Evolutionary conservation across 2,329 filamentous ascomycete genomes (phyloP), one percentile per base, ranked within the genome.

Genomic region (Diaporthe capsici): DNA sequence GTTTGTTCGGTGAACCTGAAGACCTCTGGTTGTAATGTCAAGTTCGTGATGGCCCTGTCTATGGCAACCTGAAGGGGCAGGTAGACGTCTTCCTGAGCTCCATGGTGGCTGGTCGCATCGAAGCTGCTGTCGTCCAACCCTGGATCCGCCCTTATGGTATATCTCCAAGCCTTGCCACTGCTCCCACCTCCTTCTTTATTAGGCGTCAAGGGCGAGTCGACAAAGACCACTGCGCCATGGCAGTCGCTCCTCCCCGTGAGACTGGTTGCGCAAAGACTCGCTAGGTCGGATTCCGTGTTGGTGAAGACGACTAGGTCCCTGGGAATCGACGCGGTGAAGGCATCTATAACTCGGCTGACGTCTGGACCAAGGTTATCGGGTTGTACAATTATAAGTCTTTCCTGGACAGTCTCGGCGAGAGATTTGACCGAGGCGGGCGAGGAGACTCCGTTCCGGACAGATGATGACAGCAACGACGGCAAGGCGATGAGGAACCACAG

Each of bases 1-100:
- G 57, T 61, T 7, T 61, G 9, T 42, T 61, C 57, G 12, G 57
- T 61, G 34, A 61, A 61, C 34, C 57, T 61, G 57, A 61, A 61
- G 12, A 61, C 57, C 34, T 61, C 57, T 15, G 34, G 57, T 39
- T 61, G 57, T 8, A 25, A 39, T 15, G 57, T 61, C 57, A 34
- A 61, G 3, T 61, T 61, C 12, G 57, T 61, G 9, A 61, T 61
- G 4, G 57, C 57, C 34, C 22, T 39, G 17, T 61, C 57, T 22
- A 61, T 61, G 10, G 57, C 57, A 2, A 61, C 57, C 57, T 61
- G 57, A 0, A 61, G 57, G 34, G 57, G 57, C 34, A 61, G 57
- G 57, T 61, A 42, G 57, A 61, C 57, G 10, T 61, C 57, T 39
- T 61, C 57, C 10, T 61, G 57, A 0, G 57, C 57, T 25, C 57